Base-by-base conservation (phyloP, 768 basidiomycete species). In the Kwoniella pini region DNA sequence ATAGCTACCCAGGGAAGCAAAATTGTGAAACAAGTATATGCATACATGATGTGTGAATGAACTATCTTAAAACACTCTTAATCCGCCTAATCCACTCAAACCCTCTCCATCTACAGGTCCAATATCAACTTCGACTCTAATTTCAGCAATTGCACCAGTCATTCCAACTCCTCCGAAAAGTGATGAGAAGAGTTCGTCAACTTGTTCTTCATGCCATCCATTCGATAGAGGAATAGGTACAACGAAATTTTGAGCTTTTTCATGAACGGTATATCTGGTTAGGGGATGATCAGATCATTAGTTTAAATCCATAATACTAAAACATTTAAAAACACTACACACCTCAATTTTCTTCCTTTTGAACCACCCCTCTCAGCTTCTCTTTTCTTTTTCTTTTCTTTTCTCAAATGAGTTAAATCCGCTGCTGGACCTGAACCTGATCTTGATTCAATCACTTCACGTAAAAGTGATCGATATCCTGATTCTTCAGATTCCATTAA, bases 231-330 rank as follows among this genome's bases (percentile, higher is more conserved):
- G 71, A 28, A 93, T 86, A 5, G 95, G 95, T 1, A 93, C 90
- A 88, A 95, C 95, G 76, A 97, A 98, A 78, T 93, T 92, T 77
- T 93, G 90, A 50, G 96, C 81, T 80, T 96, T 98, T 70, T 98
- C 93, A 72, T 98, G 96, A 1, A 90, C 86, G 65, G 95, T 89
- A 77, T 92, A 96, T 56, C 90, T 89, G 74, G 31, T n/a, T n/a
- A n/a, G n/a, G n/a, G n/a, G n/a, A n/a, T n/a, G n/a, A n/a, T n/a
- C n/a, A n/a, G n/a, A n/a, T n/a, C n/a, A n/a, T n/a, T n/a, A n/a
- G n/a, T n/a, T n/a, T n/a, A n/a, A n/a, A n/a, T n/a, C n/a, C n/a
- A 36, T 36, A 36, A 36, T 36, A 36, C 7, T 15, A 36, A 7
- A 36, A 36, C 33, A 15, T 36, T 15, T n/a, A n/a, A n/a, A n/a